phyloP scores from a whole-genome alignment of 345 rosid species.

The thale cress (Arabidopsis thaliana) region DNA sequence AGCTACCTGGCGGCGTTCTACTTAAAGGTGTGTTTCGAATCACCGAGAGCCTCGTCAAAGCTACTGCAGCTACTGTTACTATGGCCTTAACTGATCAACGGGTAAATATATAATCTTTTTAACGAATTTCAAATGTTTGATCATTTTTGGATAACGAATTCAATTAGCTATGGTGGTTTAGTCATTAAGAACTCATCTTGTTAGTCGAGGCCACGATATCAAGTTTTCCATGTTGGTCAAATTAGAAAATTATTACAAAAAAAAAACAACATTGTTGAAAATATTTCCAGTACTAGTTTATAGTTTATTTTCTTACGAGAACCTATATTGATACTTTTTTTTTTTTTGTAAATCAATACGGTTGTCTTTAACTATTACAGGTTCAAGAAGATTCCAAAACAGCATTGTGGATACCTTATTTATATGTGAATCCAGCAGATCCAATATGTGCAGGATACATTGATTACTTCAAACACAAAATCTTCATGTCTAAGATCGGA shows the following conservation, averaged over 20 bases:
- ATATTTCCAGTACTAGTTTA: too few relatives aligned
- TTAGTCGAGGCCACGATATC: too few relatives aligned
- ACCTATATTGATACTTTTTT: too few relatives aligned
- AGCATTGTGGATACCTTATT: constrained; percentile 55
- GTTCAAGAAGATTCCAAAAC: constrained; percentile 27
- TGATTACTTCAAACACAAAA: constrained; percentile 60
- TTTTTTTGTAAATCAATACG: too few relatives aligned
- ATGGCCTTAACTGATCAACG: background rate
- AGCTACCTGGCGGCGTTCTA: constrained; percentile 9
- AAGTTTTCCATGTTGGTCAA: too few relatives aligned
- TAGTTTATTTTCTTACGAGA: too few relatives aligned
- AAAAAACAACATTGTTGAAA: too few relatives aligned
- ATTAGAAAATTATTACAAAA: too few relatives aligned
- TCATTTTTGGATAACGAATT: too few relatives aligned
- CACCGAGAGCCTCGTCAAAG: background rate
- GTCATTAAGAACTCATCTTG: too few relatives aligned
- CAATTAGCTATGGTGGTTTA: too few relatives aligned
- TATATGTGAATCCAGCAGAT: constrained; percentile 62
- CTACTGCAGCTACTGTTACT: background rate
- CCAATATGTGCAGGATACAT: constrained; percentile 61
- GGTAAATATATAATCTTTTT: background rate
- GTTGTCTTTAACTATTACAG: background rate
- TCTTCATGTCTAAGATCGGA: constrained; percentile 56
- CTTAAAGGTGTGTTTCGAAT: background rate
- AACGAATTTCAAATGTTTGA: background rate